phyloP scores from a whole-genome alignment of 306 rosid genomes.

The Carpinus fangiana region DNA sequence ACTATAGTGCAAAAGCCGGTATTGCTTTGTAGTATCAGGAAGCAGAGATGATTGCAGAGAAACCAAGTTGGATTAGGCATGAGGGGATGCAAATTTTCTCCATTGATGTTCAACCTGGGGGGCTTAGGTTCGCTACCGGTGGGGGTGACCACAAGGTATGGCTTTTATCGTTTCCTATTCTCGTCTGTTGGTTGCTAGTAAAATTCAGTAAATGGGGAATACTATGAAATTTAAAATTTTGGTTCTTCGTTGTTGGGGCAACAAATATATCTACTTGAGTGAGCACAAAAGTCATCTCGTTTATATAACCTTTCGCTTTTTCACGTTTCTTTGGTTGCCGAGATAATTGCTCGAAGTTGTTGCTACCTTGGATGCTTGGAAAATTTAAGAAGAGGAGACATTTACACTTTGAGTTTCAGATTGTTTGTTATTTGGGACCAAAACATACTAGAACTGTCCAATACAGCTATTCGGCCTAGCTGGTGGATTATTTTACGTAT shows the following conservation, averaged over 20 bases:
- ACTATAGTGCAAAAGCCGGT: constrained; percentile 14
- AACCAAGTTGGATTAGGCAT: constrained; percentile 93
- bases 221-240: constrained; percentile 13
- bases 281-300: neutral
- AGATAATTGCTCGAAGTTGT: neutral
- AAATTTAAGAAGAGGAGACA: neutral
- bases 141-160: constrained; percentile 99
- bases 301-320: neutral
- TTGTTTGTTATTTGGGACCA: neutral
- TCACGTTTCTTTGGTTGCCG: neutral
- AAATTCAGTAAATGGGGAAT: constrained; percentile 1
- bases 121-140: constrained; percentile 89
- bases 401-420: neutral
- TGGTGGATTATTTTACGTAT: neutral
- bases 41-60: constrained; percentile 82
- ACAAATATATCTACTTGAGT: neutral
- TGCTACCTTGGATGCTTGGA: neutral
- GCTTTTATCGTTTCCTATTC: neutral
- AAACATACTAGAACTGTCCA: neutral
- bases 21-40: constrained; percentile 22
- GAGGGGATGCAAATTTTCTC: constrained; percentile 98
- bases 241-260: neutral
- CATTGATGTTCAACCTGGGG: constrained; percentile 97
- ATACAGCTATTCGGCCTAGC: neutral
- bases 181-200: constrained; percentile 13